Evolutionary conservation across 441 rosid genomes (phyloP), one percentile per base, ranked within the genome.

Genomic region (Kokia cookei): DNA sequence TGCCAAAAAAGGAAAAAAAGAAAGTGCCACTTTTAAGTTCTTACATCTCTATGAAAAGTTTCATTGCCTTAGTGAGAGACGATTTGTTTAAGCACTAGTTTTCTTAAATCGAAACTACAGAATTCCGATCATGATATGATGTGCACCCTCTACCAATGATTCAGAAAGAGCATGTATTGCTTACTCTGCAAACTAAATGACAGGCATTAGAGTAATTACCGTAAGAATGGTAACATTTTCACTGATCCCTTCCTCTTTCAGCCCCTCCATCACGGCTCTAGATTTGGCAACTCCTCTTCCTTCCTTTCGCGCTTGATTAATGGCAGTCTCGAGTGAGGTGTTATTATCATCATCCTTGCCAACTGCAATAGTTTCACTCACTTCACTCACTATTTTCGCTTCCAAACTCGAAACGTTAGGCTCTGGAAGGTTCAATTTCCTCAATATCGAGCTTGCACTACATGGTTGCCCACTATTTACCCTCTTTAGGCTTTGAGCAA

Each of bases 241-340:
- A 59, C 87, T 75, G 55, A 93, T 81, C 65, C 99, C 98, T 80
- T 90, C 97, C 75, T 90, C 98, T 82, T 86, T 90, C 71, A 91
- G 78, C 32, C 68, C 86, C 45, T 85, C 82, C 2, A 87, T 80
- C 2, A 94, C 84, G 57, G 94, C 96, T 82, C 85, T 90, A 55
- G 98, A 98, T 10, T 82, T 78, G 14, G 84, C 87, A 35, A 80
- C 72, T 77, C 75, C 88, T 79, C 58, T 91, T 11, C 82, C 91
- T 78, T 96, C 97, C 78, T 85, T 89, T 73, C 88, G 87, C 4
- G 88, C 54, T 79, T 89, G 91, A 77, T 85, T 73, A 59, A 96
- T 79, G 2, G 85, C 93, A 73, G 81, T 83, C 47, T 90, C 86
- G 71, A 96, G 71, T 19, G 85, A 74, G 12, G 84, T 75, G 17